A percentile compares a stretch with the other conserved stretches of the same genome.
Evolutionary conservation across 805 yeast genomes (phyloP).

Genomic region (Yarrowia deformans): DNA sequence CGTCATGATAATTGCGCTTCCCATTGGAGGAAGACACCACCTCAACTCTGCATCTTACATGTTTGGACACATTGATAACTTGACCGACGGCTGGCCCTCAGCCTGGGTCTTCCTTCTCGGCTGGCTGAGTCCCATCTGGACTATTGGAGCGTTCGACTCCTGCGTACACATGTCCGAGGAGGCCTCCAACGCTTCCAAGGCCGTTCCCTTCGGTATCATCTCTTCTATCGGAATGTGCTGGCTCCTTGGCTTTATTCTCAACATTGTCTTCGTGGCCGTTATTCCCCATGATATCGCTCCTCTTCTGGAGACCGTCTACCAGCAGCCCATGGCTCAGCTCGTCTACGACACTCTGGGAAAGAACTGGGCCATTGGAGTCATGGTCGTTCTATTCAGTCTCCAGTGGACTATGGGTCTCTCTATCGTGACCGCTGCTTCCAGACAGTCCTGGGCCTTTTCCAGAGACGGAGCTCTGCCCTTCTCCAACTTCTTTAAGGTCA

Average conservation of each 20-base stretch:
- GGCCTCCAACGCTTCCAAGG: conserved; percentile 60
- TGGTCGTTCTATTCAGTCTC: conserved; percentile 64
- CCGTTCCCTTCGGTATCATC: conserved; percentile 71
- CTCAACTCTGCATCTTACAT: conserved; percentile 62
- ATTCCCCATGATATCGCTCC: conserved; percentile 55
- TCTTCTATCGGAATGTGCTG: conserved; percentile 65
- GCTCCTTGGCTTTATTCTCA: conserved; percentile 63
- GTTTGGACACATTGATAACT: conserved; percentile 61
- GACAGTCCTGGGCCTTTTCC: conserved; percentile 76
- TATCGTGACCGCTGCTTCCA: conserved; percentile 66
- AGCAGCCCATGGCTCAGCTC: conserved; percentile 72
- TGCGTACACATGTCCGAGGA: conserved; percentile 75
- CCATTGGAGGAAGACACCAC: conserved; percentile 45
- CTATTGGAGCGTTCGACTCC: conserved; percentile 72
- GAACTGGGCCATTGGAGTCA: conserved; percentile 68
- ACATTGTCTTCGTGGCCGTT: conserved; percentile 62
- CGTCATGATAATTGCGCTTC: conserved; percentile 52
- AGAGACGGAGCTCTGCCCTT: conserved; percentile 79
- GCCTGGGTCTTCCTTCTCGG: conserved; percentile 64
- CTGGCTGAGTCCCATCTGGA: conserved; percentile 76
- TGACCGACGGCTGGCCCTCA: conserved; percentile 59
- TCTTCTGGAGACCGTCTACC: conserved; percentile 57
- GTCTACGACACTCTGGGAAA: conserved; percentile 67
- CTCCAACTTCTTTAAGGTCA: conserved; percentile 61
- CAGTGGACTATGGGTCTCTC: conserved; percentile 74